Percentiles rank a stretch among this genome's conserved stretches.
phyloP scores from a whole-genome alignment of 1,139 yeast species.

The Yamadazyma triangularis region DNA sequence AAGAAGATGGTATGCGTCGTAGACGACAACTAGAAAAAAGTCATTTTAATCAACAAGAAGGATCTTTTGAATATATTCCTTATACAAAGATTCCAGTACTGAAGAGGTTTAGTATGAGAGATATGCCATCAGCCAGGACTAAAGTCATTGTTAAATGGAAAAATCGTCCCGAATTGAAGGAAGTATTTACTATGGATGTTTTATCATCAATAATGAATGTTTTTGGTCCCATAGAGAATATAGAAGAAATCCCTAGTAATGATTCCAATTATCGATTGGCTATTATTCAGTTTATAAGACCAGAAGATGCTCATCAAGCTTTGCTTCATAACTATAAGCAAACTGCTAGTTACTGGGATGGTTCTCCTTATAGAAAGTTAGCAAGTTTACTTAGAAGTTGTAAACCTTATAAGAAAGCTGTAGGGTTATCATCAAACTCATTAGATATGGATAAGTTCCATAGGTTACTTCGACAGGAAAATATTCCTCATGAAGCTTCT shows the following conservation, averaged over 20 bases:
- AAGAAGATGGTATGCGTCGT: constrained; percentile 27
- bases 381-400: constrained; percentile 46
- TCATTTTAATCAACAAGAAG: constrained; percentile 3
- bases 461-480: constrained; percentile 1
- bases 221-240: constrained; percentile 35
- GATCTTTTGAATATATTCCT: constrained; percentile 13
- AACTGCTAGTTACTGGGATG: constrained; percentile 46
- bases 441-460: constrained; percentile 1
- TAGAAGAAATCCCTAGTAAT: constrained; percentile 11
- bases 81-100: constrained; percentile 16
- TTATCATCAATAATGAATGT: constrained; percentile 39
- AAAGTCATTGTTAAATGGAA: constrained; percentile 39
- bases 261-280: constrained; percentile 36
- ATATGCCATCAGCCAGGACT: constrained; percentile 5
- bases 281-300: constrained; percentile 22
- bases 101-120: constrained; percentile 2
- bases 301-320: constrained; percentile 29
- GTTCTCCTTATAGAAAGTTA: constrained; percentile 37
- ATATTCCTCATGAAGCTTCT: constrained; percentile 1
- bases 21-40: constrained; percentile 20
- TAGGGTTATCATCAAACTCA: background rate
- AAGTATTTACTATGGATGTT: constrained; percentile 25
- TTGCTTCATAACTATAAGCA: constrained; percentile 35
- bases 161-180: constrained; percentile 30
- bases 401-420: constrained; percentile 5